Percentiles rank a stretch among this genome's conserved stretches.
phyloP scores from a whole-genome alignment of 2,329 filamentous ascomycete species.

The Aspergillus pseudoglaucus region DNA sequence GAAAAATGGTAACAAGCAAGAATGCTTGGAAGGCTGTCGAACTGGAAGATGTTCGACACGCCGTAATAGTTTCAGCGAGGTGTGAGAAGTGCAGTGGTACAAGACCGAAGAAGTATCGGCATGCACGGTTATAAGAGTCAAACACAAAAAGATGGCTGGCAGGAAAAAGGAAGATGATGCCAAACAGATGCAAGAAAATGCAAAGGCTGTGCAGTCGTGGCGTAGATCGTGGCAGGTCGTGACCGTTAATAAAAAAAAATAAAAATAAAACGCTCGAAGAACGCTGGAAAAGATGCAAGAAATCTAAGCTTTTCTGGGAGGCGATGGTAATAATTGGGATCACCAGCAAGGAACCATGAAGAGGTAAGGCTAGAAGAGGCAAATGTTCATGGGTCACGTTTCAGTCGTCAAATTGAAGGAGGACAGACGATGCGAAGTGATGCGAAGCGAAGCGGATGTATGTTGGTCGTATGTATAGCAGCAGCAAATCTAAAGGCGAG shows the following conservation, averaged over 20 bases:
- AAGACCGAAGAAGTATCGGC: background rate
- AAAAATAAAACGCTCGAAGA: conserved; percentile 21
- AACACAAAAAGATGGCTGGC: conserved; percentile 5
- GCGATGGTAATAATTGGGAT: conserved; percentile 13
- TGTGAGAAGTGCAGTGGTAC: background rate
- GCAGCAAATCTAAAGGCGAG: conserved; percentile 5
- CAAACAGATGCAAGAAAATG: conserved; percentile 17
- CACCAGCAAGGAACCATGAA: conserved; percentile 15
- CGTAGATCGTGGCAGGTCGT: conserved; percentile 28
- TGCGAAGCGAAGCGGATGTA: background rate
- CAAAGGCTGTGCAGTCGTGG: conserved; percentile 22
- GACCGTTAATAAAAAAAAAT: too few relatives aligned
- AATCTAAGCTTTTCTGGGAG: background rate
- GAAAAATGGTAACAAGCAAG: conserved; percentile 12
- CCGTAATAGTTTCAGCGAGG: background rate
- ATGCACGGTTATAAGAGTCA: conserved; percentile 2
- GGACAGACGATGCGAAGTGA: conserved; percentile 16
- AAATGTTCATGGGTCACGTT: conserved; percentile 37
- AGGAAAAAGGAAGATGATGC: conserved; percentile 3
- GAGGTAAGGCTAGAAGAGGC: conserved; percentile 18
- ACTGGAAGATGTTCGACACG: conserved; percentile 16
- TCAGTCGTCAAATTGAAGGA: conserved; percentile 35
- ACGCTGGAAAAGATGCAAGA: conserved; percentile 12
- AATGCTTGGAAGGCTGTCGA: conserved; percentile 15
- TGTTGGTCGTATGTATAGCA: conserved; percentile 2